Evolutionary conservation across 1,284 basidiomycete species (phyloP).

Genomic region (Cutaneotrichosporon cavernicola): DNA sequence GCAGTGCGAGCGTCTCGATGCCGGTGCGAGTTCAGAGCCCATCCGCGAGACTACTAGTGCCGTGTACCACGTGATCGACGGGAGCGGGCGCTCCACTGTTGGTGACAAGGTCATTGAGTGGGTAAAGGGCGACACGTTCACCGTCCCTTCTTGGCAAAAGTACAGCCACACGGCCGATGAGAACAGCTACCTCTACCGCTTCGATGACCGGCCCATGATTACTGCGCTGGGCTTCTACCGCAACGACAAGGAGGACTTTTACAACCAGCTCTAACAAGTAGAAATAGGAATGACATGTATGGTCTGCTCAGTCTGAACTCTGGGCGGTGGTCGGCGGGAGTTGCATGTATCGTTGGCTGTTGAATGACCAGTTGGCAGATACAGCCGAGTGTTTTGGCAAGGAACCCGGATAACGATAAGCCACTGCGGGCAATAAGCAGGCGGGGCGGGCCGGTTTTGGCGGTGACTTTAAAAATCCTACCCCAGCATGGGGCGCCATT

Average conservation of each 20-base stretch:
- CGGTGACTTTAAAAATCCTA: too few relatives aligned
- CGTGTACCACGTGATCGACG: conserved; percentile 31
- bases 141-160: conserved; percentile 25
- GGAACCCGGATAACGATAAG: not conserved
- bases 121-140: conserved; percentile 31
- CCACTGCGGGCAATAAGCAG: too few relatives aligned
- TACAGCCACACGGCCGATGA: conserved; percentile 23
- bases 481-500: too few relatives aligned
- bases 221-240: conserved; percentile 27
- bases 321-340: too few relatives aligned
- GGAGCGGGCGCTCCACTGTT: conserved; percentile 18
- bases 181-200: conserved; percentile 27
- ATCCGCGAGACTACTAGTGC: conserved; percentile 23
- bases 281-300: not conserved
- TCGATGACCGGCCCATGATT: conserved; percentile 30
- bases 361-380: too few relatives aligned
- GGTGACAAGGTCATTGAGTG: conserved; percentile 27
- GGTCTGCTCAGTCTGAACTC: not conserved
- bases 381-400: not conserved
- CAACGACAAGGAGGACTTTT: conserved; percentile 28
- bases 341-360: too few relatives aligned
- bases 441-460: not conserved
- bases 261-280: conserved; percentile 12
- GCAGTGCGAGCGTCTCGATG: conserved; percentile 28
- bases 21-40: conserved; percentile 13